A percentile compares a stretch with the other conserved stretches of the same genome.
phyloP scores from a whole-genome alignment of 345 rosid species.

The Eucalyptus lansdowneana region DNA sequence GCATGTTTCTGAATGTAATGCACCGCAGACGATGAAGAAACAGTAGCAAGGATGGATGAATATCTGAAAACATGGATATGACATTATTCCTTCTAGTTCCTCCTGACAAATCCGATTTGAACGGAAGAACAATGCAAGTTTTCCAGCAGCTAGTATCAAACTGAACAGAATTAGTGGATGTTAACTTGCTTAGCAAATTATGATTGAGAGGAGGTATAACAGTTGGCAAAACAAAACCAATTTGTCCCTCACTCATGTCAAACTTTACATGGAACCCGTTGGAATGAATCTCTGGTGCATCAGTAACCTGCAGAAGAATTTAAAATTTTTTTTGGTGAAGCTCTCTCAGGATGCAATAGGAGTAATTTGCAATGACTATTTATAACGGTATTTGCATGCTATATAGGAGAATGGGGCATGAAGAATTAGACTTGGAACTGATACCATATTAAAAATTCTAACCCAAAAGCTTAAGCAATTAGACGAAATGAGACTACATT shows the following conservation, averaged over 20 bases:
- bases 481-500: neutral
- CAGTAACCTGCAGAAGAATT: constrained; percentile 54
- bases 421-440: neutral
- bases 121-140: constrained; percentile 87
- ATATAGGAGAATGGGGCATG: neutral
- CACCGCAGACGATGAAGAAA: constrained; percentile 83
- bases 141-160: constrained; percentile 42
- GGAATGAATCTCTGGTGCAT: constrained; percentile 97
- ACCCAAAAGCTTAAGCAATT: neutral
- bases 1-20: constrained; percentile 56
- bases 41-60: constrained; percentile 82
- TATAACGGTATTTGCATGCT: neutral
- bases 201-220: constrained; percentile 52
- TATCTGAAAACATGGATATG: constrained; percentile 72
- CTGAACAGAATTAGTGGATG: constrained; percentile 10
- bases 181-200: constrained; percentile 24
- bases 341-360: neutral
- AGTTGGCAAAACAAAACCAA: constrained; percentile 92
- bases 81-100: constrained; percentile 34
- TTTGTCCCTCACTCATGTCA: constrained; percentile 82
- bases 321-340: no score
- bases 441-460: neutral
- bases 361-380: neutral
- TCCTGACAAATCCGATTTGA: constrained; percentile 41
- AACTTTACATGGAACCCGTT: constrained; percentile 91